Base-by-base conservation (phyloP, 1,139 yeast species). In the Pichia norvegensis region DNA sequence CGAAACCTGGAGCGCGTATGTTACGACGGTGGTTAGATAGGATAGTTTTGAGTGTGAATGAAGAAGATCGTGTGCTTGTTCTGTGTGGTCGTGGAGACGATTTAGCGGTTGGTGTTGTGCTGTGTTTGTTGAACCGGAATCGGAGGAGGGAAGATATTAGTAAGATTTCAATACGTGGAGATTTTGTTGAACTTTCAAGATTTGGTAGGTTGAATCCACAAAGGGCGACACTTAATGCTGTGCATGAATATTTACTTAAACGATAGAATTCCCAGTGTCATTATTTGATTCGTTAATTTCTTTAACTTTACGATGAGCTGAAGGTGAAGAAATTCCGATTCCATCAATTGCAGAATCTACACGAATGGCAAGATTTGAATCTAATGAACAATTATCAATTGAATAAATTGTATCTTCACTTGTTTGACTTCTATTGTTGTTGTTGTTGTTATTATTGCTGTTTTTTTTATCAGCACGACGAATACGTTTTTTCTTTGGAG, bases 71-170 rank as follows among this genome's bases (percentile, higher is more conserved):
- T 2, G 52, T 67, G 0, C 52, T 81, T 17, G 59, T 85, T 0
- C 57, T 81, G 4, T 82, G 94, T 56, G 83, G 79, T 36, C 66
- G 76, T 0, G 92, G 87, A 0, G 68, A 70, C 2, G 95, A 86
- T 56, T 61, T 85, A 33, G 73, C 87, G 5, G 72, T 78, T 3
- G 87, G 85, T 0, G 69, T 82, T 0, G 71, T 77, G 0, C 62
- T 86, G 4, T 67, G 74, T 9, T 56, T 80, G 2, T 62, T 83
- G 14, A 21, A 29, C 8, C 45, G 39, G 0, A 29, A 31, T 9
- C 25, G n/a, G 7, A 49, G 51, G 3, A 29, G 35, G 2, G 7
- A 11, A 11, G 16, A 37, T 5, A 31, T 58, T 56, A 27, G 56
- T 36, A 84, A 84, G 58, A 78, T 71, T 22, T 55, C 68, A 4